phyloP scores from a whole-genome alignment of 179 eudicot species.

The Patellifolia procumbens region DNA sequence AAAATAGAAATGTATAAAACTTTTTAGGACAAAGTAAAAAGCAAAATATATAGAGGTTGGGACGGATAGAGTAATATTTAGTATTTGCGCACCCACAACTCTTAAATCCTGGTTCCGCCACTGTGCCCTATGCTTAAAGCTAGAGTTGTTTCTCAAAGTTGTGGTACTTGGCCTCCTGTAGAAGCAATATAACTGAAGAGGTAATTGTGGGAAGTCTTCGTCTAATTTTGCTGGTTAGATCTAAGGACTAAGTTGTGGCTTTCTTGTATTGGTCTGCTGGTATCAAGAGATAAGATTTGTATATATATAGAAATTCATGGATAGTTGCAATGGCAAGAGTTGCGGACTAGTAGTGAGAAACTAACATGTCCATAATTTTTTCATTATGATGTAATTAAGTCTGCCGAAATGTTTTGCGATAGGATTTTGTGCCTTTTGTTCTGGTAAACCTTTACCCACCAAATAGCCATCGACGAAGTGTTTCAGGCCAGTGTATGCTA shows the following conservation, averaged over 20 bases:
- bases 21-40: no score
- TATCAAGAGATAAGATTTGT: background rate
- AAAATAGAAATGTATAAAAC: no score
- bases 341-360: background rate
- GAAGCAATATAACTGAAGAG: background rate
- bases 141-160: background rate
- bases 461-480: background rate
- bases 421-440: background rate
- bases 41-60: no score
- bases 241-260: background rate
- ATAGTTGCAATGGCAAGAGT: background rate
- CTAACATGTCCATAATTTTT: background rate
- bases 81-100: no score
- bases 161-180: background rate
- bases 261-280: background rate
- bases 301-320: background rate
- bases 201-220: background rate
- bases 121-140: background rate
- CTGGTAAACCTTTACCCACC: background rate
- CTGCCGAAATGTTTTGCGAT: background rate
- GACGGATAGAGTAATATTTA: no score
- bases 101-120: no score
- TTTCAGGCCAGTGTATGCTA: background rate
- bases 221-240: background rate
- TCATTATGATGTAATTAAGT: background rate